Evolutionary conservation across 345 rosid species (phyloP).

Genomic region (Pugionium dolabratum): DNA sequence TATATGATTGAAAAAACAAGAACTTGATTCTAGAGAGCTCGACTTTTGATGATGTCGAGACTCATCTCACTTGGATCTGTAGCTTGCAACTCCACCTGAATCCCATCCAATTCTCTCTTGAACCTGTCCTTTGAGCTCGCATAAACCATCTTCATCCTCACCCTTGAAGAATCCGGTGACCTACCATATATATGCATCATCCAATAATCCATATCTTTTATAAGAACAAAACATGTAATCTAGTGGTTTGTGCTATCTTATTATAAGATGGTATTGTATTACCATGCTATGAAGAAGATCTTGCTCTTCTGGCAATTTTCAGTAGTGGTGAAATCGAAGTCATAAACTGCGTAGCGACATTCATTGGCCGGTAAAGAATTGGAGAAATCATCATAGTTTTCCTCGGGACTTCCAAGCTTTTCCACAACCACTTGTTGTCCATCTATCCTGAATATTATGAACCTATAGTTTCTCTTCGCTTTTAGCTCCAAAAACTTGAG

Average conservation of each 20-base stretch:
- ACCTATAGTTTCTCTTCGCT: slow-evolving; percentile 77
- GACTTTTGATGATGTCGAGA: slow-evolving; percentile 71
- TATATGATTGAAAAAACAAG: background rate
- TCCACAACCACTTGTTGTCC: slow-evolving; percentile 83
- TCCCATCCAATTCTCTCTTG: background rate
- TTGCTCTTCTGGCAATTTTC: slow-evolving; percentile 99
- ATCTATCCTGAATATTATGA: slow-evolving; percentile 82
- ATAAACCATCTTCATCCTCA: slow-evolving; percentile 91
- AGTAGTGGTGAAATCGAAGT: slow-evolving; percentile 74
- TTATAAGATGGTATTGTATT: too few relatives aligned
- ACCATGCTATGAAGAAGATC: slow-evolving; percentile 98
- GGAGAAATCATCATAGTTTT: slow-evolving; percentile 74
- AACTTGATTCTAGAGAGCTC: slow-evolving; percentile 59
- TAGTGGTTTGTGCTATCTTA: too few relatives aligned
- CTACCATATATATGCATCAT: slow-evolving; percentile 38
- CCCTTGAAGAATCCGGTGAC: slow-evolving; percentile 82
- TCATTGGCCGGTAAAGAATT: slow-evolving; percentile 76
- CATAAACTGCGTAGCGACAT: slow-evolving; percentile 92
- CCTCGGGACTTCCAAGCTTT: slow-evolving; percentile 67
- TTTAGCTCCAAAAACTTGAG: slow-evolving; percentile 82
- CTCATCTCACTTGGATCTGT: slow-evolving; percentile 99
- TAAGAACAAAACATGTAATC: too few relatives aligned
- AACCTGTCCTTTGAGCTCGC: slow-evolving; percentile 94
- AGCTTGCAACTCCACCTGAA: slow-evolving; percentile 58
- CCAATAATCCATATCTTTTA: too few relatives aligned